A percentile compares a stretch with the other conserved stretches of the same genome.
These are phyloP conservation scores for Phytophthora cajani DNA, from an alignment of 352 stramenopile genomes.

Conservation along the genomic window DNA sequence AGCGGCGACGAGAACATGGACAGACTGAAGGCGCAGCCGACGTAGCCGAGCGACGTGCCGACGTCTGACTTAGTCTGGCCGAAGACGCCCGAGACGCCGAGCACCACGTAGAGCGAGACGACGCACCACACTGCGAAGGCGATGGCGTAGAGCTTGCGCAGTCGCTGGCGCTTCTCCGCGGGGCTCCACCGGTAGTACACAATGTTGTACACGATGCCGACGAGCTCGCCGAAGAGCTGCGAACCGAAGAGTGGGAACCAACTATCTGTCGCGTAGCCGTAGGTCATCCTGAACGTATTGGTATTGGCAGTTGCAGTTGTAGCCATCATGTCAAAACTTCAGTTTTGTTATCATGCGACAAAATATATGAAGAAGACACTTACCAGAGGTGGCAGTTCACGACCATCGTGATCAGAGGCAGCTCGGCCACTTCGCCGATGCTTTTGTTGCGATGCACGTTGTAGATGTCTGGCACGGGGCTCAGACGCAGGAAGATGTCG, in stretches of 20 bases:
- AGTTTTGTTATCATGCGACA: conserved; percentile 11
- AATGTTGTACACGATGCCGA: conserved; percentile 24
- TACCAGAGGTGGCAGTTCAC: conserved; percentile 41
- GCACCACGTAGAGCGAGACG: conserved; percentile 43
- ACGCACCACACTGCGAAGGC: conserved; percentile 24
- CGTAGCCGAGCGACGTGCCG: conserved; percentile 35
- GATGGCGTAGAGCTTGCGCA: conserved; percentile 21
- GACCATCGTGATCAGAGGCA: conserved; percentile 31
- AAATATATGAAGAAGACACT: neutral
- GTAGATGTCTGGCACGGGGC: conserved; percentile 35
- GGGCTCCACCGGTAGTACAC: conserved; percentile 39
- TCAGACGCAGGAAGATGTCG: conserved; percentile 33
- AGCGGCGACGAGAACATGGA: conserved; percentile 38
- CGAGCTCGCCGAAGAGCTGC: conserved; percentile 31
- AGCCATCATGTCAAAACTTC: conserved; percentile 11
- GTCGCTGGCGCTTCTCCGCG: conserved; percentile 17
- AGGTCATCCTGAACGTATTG: conserved; percentile 22
- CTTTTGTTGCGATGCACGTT: conserved; percentile 34
- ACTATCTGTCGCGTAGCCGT: conserved; percentile 30
- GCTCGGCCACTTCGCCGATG: conserved; percentile 32
- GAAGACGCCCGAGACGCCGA: conserved; percentile 42
- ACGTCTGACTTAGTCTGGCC: conserved; percentile 33
- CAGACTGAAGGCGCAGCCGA: conserved; percentile 22
- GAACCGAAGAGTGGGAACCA: conserved; percentile 38
- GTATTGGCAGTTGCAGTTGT: neutral